phyloP scores from a whole-genome alignment of 2,329 filamentous ascomycete species.

The Talaromyces albobiverticillius region DNA sequence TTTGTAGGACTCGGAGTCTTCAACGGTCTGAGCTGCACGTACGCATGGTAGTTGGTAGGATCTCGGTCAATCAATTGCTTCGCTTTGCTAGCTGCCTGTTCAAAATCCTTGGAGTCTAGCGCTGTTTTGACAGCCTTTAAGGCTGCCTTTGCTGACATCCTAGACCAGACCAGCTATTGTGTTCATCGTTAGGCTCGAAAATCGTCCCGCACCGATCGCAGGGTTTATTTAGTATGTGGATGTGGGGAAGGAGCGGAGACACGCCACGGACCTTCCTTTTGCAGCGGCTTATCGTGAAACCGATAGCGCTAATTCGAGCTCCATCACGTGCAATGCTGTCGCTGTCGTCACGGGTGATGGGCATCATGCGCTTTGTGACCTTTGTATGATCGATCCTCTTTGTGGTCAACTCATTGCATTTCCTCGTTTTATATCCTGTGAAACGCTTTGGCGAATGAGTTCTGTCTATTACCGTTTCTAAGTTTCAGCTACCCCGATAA shows the following conservation, averaged over 20 bases:
- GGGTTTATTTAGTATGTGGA: background rate
- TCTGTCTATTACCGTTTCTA: background rate
- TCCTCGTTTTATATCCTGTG: background rate
- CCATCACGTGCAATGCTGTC: background rate
- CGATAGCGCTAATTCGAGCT: background rate
- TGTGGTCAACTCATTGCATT: background rate
- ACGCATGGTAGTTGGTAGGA: conserved; percentile 78
- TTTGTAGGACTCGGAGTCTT: conserved; percentile 6
- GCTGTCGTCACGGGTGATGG: background rate
- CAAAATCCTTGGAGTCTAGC: conserved; percentile 75
- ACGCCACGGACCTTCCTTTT: conserved; percentile 1
- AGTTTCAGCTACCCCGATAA: conserved; percentile 34
- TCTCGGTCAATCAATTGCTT: conserved; percentile 69
- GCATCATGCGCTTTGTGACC: background rate
- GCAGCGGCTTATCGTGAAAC: conserved; percentile 5
- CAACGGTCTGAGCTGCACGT: conserved; percentile 28
- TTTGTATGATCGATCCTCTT: background rate
- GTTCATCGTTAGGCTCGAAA: background rate
- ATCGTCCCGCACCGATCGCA: background rate
- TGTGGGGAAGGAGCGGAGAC: conserved; percentile 11
- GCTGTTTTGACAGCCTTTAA: conserved; percentile 79
- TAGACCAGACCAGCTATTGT: conserved; percentile 19
- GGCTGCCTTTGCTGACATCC: conserved; percentile 61
- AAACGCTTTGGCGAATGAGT: background rate
- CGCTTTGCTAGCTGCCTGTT: conserved; percentile 68